Percentiles rank a stretch among this genome's conserved stretches.
Conservation (phyloP, 208 protist species). For the Porcisia deanei region DNA sequence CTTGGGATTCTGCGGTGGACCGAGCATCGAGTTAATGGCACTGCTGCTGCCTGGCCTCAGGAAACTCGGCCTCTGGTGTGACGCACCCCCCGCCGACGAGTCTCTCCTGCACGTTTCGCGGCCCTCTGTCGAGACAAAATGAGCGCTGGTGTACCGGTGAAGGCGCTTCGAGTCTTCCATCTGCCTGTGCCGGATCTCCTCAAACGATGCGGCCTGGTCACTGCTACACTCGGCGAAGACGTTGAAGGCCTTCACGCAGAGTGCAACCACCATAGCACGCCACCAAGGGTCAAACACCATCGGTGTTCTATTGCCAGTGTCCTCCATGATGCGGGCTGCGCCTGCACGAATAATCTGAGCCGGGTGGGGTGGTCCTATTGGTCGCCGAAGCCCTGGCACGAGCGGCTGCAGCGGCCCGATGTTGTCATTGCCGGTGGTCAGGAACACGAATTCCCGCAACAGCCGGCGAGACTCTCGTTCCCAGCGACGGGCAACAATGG, state of each 20-base stretch:
- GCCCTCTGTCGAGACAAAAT: slow-evolving; percentile 28
- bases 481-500: slow-evolving; percentile 20
- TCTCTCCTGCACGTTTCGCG: slow-evolving; percentile 24
- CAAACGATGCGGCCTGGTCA: slow-evolving; percentile 28
- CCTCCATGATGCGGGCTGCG: slow-evolving; percentile 35
- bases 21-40: background rate
- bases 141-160: slow-evolving; percentile 11
- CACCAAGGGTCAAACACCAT: slow-evolving; percentile 90
- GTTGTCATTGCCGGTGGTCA: slow-evolving; percentile 44
- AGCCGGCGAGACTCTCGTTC: slow-evolving; percentile 50
- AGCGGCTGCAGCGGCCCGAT: slow-evolving; percentile 20
- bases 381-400: slow-evolving; percentile 30
- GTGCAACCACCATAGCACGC: slow-evolving; percentile 80
- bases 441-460: slow-evolving; percentile 50
- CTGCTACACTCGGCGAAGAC: slow-evolving; percentile 76
- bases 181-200: slow-evolving; percentile 1
- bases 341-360: slow-evolving; percentile 46
- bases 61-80: background rate
- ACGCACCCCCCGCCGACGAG: background rate
- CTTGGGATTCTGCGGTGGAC: background rate
- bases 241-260: slow-evolving; percentile 76
- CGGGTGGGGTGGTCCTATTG: slow-evolving; percentile 44
- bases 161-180: slow-evolving; percentile 11
- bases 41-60: background rate
- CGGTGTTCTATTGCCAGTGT: slow-evolving; percentile 41